These are phyloP conservation scores for Carex pumila DNA, from an alignment of 176 grass and related monocot species.

Conservation along the genomic window DNA sequence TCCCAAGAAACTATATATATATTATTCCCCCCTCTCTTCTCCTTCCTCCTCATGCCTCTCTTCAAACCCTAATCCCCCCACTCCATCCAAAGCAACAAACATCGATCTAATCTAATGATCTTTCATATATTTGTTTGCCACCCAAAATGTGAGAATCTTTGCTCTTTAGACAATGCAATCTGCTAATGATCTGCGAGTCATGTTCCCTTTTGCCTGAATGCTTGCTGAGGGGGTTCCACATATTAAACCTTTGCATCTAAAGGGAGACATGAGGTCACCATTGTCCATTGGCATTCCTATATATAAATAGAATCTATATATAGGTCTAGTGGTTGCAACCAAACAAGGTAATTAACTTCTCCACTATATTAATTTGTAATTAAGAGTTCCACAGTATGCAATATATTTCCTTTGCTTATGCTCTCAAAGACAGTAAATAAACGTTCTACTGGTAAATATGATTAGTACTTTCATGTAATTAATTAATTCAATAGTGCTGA, in stretches of 20 bases:
- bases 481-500: not conserved
- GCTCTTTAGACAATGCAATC: constrained; percentile 26
- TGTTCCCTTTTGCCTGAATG: constrained; percentile 15
- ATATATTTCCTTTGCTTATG: not conserved
- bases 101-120: not conserved
- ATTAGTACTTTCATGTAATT: not conserved
- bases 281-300: not conserved
- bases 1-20: constrained; percentile 25
- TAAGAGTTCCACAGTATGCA: not conserved
- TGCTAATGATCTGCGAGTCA: constrained; percentile 8
- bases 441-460: not conserved
- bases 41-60: constrained; percentile 9
- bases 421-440: not conserved
- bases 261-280: constrained; percentile 5
- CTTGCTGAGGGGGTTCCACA: constrained; percentile 21
- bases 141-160: constrained; percentile 19
- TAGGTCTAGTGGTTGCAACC: constrained; percentile 13
- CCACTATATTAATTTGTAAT: not conserved
- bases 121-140: constrained; percentile 18
- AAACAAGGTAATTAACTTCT: constrained; percentile 12
- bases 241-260: not conserved
- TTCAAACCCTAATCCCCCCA: not conserved
- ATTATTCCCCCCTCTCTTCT: not conserved
- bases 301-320: not conserved
- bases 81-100: not conserved